Base-by-base conservation (phyloP, 352 stramenopile genomes). In the Aphanomyces euteiches region DNA sequence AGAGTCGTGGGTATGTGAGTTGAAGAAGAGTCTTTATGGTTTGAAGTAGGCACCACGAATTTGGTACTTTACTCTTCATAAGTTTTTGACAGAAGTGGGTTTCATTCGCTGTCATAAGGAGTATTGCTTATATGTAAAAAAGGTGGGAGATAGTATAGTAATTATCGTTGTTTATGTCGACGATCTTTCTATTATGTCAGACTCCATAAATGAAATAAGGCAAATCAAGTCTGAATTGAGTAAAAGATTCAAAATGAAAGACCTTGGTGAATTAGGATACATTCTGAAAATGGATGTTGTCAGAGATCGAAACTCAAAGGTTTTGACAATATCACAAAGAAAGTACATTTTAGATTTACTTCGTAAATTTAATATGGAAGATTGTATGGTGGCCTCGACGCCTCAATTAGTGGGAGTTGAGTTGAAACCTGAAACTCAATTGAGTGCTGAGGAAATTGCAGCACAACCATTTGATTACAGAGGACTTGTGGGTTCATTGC, bases 221-320 rank as follows among this genome's bases (percentile, higher is more conserved):
- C 40, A 40, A 6, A 36, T 75, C 0, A 77, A 77, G 47, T 40
- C 39, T 1, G 69, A 79, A 21, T 34, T 76, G 17, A 74, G 66
- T 50, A 67, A 19, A 40, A 47, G 63, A 15, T 78, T 79, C 53
- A 76, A 79, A 68, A 78, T 79, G 69, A 76, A 79, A 19, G 75
- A 28, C 28, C 28, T 28, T 28, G 28, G 28, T 28, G 28, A 28
- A 28, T 28, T 28, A 28, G 28, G 28, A 76, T 65, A 79, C 39
- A 70, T 75, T 19, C 73, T 79, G 6, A 79, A 72, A 47, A n/a
- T 47, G 37, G 19, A 63, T 28, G 56, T 63, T 43, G 28, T 45
- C 39, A 38, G 56, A 13, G 36, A 63, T 41, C 8, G 12, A 39
- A 39, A 10, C n/a, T 21, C n/a, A 13, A 63, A 63, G 21, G 43